A percentile compares a stretch with the other conserved stretches of the same genome.
These are phyloP conservation scores for Xylariaceae sp. DNA, from an alignment of 2,329 filamentous ascomycete species.

Conservation along the genomic window DNA sequence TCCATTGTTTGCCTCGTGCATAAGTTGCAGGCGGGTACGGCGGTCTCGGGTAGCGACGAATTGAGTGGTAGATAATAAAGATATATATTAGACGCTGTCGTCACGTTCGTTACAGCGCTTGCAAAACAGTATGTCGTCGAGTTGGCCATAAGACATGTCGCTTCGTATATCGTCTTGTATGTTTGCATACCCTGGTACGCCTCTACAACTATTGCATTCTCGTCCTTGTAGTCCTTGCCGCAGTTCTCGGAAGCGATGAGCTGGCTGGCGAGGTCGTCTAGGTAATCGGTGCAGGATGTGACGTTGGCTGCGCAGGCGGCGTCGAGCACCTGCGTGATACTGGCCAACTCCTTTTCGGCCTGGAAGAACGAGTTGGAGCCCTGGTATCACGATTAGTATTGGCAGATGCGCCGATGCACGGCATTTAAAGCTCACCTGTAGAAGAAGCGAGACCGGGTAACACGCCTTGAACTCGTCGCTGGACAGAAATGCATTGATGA, in stretches of 20 bases:
- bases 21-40: conserved; percentile 67
- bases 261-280: conserved; percentile 61
- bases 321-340: conserved; percentile 74
- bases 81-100: conserved; percentile 67
- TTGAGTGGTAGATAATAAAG: conserved; percentile 86
- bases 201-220: conserved; percentile 68
- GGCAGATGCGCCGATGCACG: not conserved
- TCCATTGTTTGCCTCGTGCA: conserved; percentile 81
- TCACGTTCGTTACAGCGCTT: conserved; percentile 73
- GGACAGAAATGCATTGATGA: conserved; percentile 64
- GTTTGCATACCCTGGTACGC: conserved; percentile 72
- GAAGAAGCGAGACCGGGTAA: conserved; percentile 77
- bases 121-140: conserved; percentile 75
- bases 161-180: conserved; percentile 75
- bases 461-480: conserved; percentile 68
- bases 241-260: conserved; percentile 64
- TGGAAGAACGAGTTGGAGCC: conserved; percentile 84
- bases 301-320: conserved; percentile 69
- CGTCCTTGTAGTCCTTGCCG: conserved; percentile 61
- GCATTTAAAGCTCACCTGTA: conserved; percentile 56
- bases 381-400: conserved; percentile 38
- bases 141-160: conserved; percentile 70
- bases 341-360: conserved; percentile 64
- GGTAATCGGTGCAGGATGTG: conserved; percentile 59
- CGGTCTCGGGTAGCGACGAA: conserved; percentile 59